phyloP scores from a whole-genome alignment of 768 basidiomycete species.

The Russula olivacea region DNA sequence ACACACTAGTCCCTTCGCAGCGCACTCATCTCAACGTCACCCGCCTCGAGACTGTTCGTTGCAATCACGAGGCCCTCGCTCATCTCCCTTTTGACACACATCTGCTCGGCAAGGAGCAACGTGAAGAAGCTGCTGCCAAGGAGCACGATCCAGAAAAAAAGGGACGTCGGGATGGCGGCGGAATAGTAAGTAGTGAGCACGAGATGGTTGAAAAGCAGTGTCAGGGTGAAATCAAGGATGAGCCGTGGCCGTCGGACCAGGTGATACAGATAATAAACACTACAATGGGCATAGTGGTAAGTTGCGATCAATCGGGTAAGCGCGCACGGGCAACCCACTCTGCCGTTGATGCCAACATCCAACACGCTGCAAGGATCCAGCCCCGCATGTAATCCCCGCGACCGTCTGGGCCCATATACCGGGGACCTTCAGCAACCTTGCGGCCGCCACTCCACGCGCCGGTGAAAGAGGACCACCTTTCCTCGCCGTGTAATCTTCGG shows the following conservation, averaged over 20 bases:
- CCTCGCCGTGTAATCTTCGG: slow-evolving; percentile 54
- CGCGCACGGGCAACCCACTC: slow-evolving; percentile 57
- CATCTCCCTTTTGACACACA: slow-evolving; percentile 90
- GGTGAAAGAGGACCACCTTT: slow-evolving; percentile 58
- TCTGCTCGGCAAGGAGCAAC: slow-evolving; percentile 80
- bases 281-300: slow-evolving; percentile 27
- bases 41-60: slow-evolving; percentile 38
- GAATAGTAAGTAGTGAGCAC: slow-evolving; percentile 93
- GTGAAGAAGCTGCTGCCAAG: slow-evolving; percentile 63
- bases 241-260: slow-evolving; percentile 88
- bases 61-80: slow-evolving; percentile 65
- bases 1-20: slow-evolving; percentile 42
- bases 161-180: slow-evolving; percentile 71
- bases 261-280: slow-evolving; percentile 77
- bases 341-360: slow-evolving; percentile 74
- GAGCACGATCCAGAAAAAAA: slow-evolving; percentile 90
- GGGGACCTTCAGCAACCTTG: slow-evolving; percentile 57
- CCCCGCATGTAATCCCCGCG: slow-evolving; percentile 73
- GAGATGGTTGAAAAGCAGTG: slow-evolving; percentile 86
- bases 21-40: slow-evolving; percentile 51
- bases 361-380: slow-evolving; percentile 86
- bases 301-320: slow-evolving; percentile 10
- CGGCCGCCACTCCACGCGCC: slow-evolving; percentile 80
- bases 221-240: slow-evolving; percentile 91
- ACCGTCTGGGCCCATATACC: slow-evolving; percentile 55